Conservation (phyloP, 2,329 filamentous ascomycete genomes). For the Sporothrix pseudoabietina region DNA sequence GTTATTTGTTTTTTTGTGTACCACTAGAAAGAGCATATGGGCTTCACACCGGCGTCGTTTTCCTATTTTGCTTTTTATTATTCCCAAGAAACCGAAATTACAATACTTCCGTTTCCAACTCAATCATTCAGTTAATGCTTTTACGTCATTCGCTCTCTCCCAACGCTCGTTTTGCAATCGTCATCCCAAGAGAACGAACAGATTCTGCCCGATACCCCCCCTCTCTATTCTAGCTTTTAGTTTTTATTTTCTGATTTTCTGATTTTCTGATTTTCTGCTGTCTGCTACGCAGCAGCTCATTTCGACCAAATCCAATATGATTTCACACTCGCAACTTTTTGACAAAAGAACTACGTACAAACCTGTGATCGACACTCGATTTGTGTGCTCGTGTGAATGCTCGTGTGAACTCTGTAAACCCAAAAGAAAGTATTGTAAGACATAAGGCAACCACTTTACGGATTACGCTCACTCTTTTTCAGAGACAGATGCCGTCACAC, state of each 20-base stretch:
- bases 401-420: background rate
- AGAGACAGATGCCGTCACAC: conserved; percentile 4
- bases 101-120: background rate
- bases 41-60: conserved; percentile 3
- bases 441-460: conserved; percentile 3
- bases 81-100: background rate
- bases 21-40: conserved; percentile 23
- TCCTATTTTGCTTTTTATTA: background rate
- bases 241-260: background rate
- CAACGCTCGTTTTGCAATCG: background rate
- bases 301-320: background rate
- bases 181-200: background rate
- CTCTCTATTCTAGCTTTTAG: background rate
- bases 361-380: background rate
- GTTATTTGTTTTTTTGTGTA: conserved; percentile 7
- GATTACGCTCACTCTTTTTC: background rate
- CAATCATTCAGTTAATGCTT: background rate
- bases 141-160: background rate
- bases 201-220: background rate
- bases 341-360: background rate
- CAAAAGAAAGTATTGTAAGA: background rate
- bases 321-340: background rate
- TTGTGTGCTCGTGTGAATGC: background rate
- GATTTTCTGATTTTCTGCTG: background rate
- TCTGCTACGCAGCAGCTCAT: background rate